These are phyloP conservation scores for Scytalidium lignicola DNA, from an alignment of 2,329 filamentous ascomycete genomes.

Conservation along the genomic window DNA sequence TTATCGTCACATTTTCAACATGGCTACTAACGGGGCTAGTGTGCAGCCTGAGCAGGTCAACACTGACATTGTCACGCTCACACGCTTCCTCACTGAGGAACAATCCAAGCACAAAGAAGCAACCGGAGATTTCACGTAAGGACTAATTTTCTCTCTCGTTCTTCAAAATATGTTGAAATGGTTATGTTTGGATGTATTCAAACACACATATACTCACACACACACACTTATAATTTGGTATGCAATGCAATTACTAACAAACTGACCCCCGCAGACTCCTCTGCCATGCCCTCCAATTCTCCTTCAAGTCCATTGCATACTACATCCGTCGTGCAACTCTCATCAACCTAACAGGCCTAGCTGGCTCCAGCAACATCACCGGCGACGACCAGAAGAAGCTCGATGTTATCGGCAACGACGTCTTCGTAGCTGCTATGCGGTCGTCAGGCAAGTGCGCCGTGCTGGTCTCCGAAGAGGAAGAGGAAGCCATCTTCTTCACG, in stretches of 20 bases:
- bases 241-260: constrained; percentile 6
- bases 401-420: constrained; percentile 96
- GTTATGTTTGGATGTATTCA: too few species aligned
- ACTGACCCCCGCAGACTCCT: constrained; percentile 58
- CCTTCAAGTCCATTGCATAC: constrained; percentile 99
- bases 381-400: constrained; percentile 99
- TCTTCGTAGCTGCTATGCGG: constrained; percentile 94
- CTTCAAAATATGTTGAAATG: too few species aligned
- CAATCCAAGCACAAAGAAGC: constrained; percentile 90
- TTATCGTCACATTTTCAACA: constrained; percentile 8
- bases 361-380: constrained; percentile 89
- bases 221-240: not conserved
- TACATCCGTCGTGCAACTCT: constrained; percentile 95
- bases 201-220: not conserved
- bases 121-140: constrained; percentile 96
- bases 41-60: constrained; percentile 73
- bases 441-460: constrained; percentile 86
- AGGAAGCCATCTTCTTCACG: constrained; percentile 82
- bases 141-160: too few species aligned
- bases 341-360: constrained; percentile 92
- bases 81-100: constrained; percentile 92
- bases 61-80: constrained; percentile 92
- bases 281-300: constrained; percentile 97
- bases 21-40: constrained; percentile 15
- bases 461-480: constrained; percentile 97